A percentile compares a stretch with the other conserved stretches of the same genome.
Conservation (phyloP, 2,329 filamentous ascomycete genomes). For the Tolypocladium endophyticum region DNA sequence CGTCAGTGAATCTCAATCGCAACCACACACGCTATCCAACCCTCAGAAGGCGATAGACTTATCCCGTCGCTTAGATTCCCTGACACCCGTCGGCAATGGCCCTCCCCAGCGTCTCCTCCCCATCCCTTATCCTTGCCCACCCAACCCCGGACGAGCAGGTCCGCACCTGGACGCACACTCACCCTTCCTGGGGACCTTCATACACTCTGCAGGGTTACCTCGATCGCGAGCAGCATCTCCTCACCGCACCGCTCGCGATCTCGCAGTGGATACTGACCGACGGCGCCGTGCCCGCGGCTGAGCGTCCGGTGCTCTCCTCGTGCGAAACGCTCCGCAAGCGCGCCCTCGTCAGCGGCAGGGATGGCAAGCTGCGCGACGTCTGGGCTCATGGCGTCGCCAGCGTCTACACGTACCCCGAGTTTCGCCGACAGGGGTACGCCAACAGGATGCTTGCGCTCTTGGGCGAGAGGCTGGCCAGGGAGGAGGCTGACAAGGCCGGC, state of each 20-base stretch:
- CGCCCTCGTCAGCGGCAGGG: constrained; percentile 32
- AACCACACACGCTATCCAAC: not conserved
- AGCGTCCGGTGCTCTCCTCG: constrained; percentile 46
- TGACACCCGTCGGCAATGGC: not conserved
- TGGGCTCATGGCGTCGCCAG: constrained; percentile 66
- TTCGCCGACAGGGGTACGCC: constrained; percentile 66
- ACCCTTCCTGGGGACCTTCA: constrained; percentile 47
- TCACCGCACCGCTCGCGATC: constrained; percentile 47
- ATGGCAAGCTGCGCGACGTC: constrained; percentile 34
- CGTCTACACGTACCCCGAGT: constrained; percentile 62
- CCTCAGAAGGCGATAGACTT: not conserved
- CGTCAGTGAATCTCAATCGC: not conserved
- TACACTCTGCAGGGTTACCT: constrained; percentile 47
- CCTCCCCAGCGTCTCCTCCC: constrained; percentile 11
- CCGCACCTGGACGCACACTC: constrained; percentile 44
- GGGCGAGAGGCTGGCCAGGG: constrained; percentile 26
- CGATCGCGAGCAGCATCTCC: constrained; percentile 46
- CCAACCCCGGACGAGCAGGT: constrained; percentile 46
- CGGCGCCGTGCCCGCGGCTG: constrained; percentile 19
- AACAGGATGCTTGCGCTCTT: constrained; percentile 63
- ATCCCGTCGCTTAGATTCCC: not conserved
- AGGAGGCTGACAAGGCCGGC: constrained; percentile 14
- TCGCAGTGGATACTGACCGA: constrained; percentile 56
- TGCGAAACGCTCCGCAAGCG: constrained; percentile 56
- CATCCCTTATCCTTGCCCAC: constrained; percentile 32